Conservation (phyloP, 768 basidiomycete genomes). For the Trametes meyenii region DNA sequence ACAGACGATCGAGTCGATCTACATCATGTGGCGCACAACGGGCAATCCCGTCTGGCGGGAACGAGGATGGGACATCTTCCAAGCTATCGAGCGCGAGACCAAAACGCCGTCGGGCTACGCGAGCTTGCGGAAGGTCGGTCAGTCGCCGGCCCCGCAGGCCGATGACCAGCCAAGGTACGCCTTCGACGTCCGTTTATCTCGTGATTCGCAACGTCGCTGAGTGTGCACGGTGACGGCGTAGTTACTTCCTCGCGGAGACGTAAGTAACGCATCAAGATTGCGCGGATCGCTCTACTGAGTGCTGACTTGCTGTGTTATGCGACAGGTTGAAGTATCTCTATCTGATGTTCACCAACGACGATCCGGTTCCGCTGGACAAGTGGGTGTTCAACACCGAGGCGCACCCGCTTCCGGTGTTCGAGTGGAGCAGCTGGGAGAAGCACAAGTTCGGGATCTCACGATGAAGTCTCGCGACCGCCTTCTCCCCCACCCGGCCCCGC, state of each 20-base stretch:
- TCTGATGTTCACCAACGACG: conserved; percentile 66
- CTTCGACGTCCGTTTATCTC: neutral
- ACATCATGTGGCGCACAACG: conserved; percentile 70
- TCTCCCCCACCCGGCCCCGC: neutral
- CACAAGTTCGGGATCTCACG: conserved; percentile 37
- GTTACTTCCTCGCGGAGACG: conserved; percentile 61
- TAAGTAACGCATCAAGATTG: conserved; percentile 26
- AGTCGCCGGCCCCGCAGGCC: conserved; percentile 38
- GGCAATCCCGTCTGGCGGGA: conserved; percentile 70
- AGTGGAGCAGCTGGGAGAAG: conserved; percentile 60
- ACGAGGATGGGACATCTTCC: conserved; percentile 71
- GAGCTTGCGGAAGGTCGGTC: conserved; percentile 52
- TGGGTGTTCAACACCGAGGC: conserved; percentile 62
- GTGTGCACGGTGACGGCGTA: conserved; percentile 20
- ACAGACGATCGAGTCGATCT: conserved; percentile 75
- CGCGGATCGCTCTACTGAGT: neutral
- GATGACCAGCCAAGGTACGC: conserved; percentile 78
- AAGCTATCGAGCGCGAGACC: conserved; percentile 62
- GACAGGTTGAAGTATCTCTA: conserved; percentile 70
- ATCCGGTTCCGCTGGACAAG: conserved; percentile 51
- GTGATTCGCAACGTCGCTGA: neutral
- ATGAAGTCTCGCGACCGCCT: neutral
- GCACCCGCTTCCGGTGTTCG: conserved; percentile 74
- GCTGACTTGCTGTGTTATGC: neutral
- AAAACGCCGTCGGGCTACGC: conserved; percentile 67